Conservation (phyloP, 1,284 basidiomycete species). For the Somion occarium region DNA sequence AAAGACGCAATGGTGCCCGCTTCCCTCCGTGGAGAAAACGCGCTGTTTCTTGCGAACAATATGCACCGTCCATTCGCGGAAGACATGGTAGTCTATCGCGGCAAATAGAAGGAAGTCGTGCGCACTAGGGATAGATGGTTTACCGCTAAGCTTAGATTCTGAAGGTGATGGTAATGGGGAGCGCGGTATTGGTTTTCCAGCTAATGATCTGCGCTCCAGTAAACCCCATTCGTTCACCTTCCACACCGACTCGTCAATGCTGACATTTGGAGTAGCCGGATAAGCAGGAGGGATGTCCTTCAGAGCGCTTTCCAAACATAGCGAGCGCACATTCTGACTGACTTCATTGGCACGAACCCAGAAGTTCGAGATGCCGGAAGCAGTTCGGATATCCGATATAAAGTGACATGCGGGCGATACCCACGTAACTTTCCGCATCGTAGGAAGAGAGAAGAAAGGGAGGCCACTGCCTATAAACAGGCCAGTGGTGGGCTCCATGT, state of each 20-base stretch:
- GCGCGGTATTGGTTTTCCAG: not conserved
- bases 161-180: not conserved
- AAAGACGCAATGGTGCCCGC: slow-evolving; percentile 11
- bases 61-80: slow-evolving; percentile 20
- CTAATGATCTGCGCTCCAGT: not conserved
- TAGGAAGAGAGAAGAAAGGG: slow-evolving; percentile 20
- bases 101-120: slow-evolving; percentile 26
- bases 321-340: slow-evolving; percentile 10
- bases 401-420: slow-evolving; percentile 22
- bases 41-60: slow-evolving; percentile 4
- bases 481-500: slow-evolving; percentile 23
- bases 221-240: not conserved
- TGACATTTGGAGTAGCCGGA: not conserved
- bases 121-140: slow-evolving; percentile 9
- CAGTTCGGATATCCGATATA: slow-evolving; percentile 19
- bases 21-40: slow-evolving; percentile 13
- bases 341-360: slow-evolving; percentile 22
- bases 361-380: slow-evolving; percentile 18
- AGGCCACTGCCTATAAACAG: slow-evolving; percentile 20
- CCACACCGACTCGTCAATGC: not conserved
- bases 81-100: slow-evolving; percentile 23
- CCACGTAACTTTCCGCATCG: slow-evolving; percentile 23
- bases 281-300: not conserved
- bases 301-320: slow-evolving; percentile 15
- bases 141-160: not conserved